A percentile compares a stretch with the other conserved stretches of the same genome.
These are phyloP conservation scores for Cordyceps farinosa DNA, from an alignment of 2,329 filamentous ascomycete species.

Conservation along the genomic window DNA sequence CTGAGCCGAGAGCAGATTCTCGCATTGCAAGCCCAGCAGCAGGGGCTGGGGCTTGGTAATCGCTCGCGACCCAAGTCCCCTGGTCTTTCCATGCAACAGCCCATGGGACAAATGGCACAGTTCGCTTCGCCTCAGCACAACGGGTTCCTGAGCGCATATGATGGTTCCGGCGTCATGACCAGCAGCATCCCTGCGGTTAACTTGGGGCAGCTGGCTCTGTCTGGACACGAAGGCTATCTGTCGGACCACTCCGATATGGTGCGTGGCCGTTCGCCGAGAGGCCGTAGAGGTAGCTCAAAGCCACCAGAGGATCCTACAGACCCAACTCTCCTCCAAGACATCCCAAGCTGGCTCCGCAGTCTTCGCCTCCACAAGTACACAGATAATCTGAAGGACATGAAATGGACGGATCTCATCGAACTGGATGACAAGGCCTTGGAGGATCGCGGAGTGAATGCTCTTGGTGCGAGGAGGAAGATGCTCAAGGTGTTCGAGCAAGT, in stretches of 20 bases:
- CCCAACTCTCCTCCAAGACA: slow-evolving; percentile 83
- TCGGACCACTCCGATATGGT: slow-evolving; percentile 91
- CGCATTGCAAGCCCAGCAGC: slow-evolving; percentile 68
- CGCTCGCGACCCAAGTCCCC: slow-evolving; percentile 88
- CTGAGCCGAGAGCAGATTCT: slow-evolving; percentile 81
- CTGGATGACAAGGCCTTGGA: slow-evolving; percentile 91
- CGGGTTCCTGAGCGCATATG: slow-evolving; percentile 87
- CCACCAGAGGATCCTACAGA: slow-evolving; percentile 97
- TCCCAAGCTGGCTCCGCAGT: slow-evolving; percentile 92
- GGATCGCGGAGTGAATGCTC: slow-evolving; percentile 87
- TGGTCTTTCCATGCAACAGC: slow-evolving; percentile 73
- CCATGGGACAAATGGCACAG: slow-evolving; percentile 59
- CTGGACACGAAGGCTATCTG: slow-evolving; percentile 76
- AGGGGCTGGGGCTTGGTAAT: slow-evolving; percentile 56
- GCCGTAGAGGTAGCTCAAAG: slow-evolving; percentile 90
- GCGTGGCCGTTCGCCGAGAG: slow-evolving; percentile 86
- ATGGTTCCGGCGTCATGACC: slow-evolving; percentile 67
- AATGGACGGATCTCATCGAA: slow-evolving; percentile 90
- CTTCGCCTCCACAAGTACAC: slow-evolving; percentile 97
- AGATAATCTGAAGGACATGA: slow-evolving; percentile 94
- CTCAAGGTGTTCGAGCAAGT: slow-evolving; percentile 99
- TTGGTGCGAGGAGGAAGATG: slow-evolving; percentile 95
- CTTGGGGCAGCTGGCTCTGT: slow-evolving; percentile 67
- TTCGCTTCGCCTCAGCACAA: slow-evolving; percentile 92
- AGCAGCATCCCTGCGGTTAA: slow-evolving; percentile 68